Base-by-base conservation (phyloP, 2,329 filamentous ascomycete species). In the Aspergillus intermedius region DNA sequence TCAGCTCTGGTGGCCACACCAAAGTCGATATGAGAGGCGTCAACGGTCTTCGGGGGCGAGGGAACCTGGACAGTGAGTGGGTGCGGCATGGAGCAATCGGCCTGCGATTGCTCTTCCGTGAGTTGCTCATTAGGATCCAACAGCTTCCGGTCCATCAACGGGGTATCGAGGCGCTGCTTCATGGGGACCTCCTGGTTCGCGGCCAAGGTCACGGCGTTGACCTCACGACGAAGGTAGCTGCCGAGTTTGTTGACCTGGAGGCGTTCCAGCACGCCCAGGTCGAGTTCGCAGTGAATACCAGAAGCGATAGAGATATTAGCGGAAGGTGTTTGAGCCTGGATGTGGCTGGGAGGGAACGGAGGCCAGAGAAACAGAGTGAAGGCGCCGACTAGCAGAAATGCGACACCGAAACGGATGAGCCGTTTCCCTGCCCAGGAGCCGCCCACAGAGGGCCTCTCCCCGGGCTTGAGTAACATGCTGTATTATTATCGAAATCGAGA, bases 1-100 rank as follows among this genome's bases (percentile, higher is more conserved):
- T 72, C 68, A 28, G 76, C 68, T 6, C 69, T 75, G 19, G 79
- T 81, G 0, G 80, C 77, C 4, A 83, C 73, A 48, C 79, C 80
- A 51, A 84, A 83, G 49, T 80, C 63, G 41, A 82, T 71, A 45
- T 81, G 73, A 4, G 69, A 67, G 0, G 71, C 66, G 53, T 79
- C 78, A 7, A 69, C 69, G 25, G 64, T 56, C 25, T 60, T 58
- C 0, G 74, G 72, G 1, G 74, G 69, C 0, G 57, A 55, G 0
- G 78, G 73, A 0, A 82, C 77, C 3, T 68, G 58, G 5, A 83
- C 59, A 0, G 66, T 57, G 15, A 83, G 62, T 2, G 74, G 69
- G 15, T 77, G 61, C 1, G 73, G 65, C 10, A 78, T 70, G 21
- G 60, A 59, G 52, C 68, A 71, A 49, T 62, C 60, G 39, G 65